Percentiles rank a stretch among this genome's conserved stretches.
Conservation (phyloP, 1,139 yeast species). For the Insectozyma bohioensis region DNA sequence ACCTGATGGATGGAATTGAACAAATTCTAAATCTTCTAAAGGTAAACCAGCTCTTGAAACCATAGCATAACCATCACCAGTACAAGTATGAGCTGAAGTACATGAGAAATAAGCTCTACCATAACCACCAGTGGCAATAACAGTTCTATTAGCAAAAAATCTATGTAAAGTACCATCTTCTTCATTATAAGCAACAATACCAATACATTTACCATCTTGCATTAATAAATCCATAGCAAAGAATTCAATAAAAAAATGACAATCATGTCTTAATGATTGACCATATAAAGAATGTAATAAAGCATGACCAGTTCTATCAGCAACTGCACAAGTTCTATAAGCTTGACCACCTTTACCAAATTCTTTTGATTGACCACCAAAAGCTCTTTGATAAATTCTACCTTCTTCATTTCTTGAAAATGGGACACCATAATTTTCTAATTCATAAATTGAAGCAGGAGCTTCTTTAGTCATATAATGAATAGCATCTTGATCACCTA, state of each 20-base stretch:
- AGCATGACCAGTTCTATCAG: slow-evolving; percentile 99
- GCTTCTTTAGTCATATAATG: slow-evolving; percentile 99
- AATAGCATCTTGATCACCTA: slow-evolving; percentile 98
- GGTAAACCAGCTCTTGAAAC: slow-evolving; percentile 98
- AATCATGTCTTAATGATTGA: slow-evolving; percentile 93
- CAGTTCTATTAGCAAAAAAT: slow-evolving; percentile 94
- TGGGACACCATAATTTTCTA: slow-evolving; percentile 98
- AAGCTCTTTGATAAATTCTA: slow-evolving; percentile 96
- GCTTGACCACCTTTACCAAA: slow-evolving; percentile 99
- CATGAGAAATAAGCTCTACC: slow-evolving; percentile 99
- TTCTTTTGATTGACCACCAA: slow-evolving; percentile 96
- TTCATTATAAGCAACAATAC: slow-evolving; percentile 96
- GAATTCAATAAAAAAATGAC: slow-evolving; percentile 97
- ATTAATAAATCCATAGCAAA: slow-evolving; percentile 93
- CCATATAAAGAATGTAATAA: slow-evolving; percentile 94
- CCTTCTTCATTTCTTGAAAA: slow-evolving; percentile 98
- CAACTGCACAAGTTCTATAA: slow-evolving; percentile 98
- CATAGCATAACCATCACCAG: slow-evolving; percentile 99
- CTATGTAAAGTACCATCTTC: slow-evolving; percentile 99
- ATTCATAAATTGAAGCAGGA: slow-evolving; percentile 90
- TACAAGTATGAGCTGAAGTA: slow-evolving; percentile 99
- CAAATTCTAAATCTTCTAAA: slow-evolving; percentile 94
- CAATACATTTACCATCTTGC: slow-evolving; percentile 96
- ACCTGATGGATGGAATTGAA: slow-evolving; percentile 99
- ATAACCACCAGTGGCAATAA: slow-evolving; percentile 98